Base-by-base conservation (phyloP, 345 rosid species). In the Stellera chamaejasme region DNA sequence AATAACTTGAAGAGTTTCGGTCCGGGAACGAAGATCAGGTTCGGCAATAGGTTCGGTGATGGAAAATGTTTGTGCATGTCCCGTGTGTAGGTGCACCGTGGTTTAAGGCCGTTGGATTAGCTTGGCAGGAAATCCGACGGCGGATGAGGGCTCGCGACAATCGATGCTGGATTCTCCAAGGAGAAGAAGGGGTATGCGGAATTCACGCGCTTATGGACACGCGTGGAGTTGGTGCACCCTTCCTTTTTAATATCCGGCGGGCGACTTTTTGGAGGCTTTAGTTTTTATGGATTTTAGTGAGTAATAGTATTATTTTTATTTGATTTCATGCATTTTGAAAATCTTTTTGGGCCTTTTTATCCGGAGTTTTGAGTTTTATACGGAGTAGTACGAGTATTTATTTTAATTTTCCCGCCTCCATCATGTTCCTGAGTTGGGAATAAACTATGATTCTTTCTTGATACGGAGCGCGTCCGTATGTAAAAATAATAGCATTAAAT, bases 151-250 rank as follows among this genome's bases (percentile, higher is more conserved):
- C 23, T 25, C 48, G 52, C 10, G 3, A 10, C 14, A 45, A 41
- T 66, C 52, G 11, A 57, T 73, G 73, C 61, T 54, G 1, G 0
- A 4, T 61, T 50, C 65, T 61, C 14, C 11, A 55, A 45, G 66
- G 52, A 43, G 67, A 12, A 50, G 53, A n/a, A 27, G 58, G 57
- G 53, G 27, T 43, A 13, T 58, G 59, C 65, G 50, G 47, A 62
- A 54, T 49, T 62, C 77, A 79, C 85, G 82, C 82, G 82, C 79
- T 54, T 69, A 60, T 60, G 6, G 27, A 14, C 50, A 58, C 61
- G 75, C 77, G 77, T 69, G 74, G 58, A 13, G 2, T 6, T 39
- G 32, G 42, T 43, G 41, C 23, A 3, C n/a, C 47, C 14, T 42
- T 27, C 1, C 16, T 32, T 54, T 48, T 45, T 14, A 11, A 15